Evolutionary conservation across 202 grass and related monocot species (phyloP), one percentile per base, ranked within the genome.

Genomic region (Cymbopogon flexuosus): DNA sequence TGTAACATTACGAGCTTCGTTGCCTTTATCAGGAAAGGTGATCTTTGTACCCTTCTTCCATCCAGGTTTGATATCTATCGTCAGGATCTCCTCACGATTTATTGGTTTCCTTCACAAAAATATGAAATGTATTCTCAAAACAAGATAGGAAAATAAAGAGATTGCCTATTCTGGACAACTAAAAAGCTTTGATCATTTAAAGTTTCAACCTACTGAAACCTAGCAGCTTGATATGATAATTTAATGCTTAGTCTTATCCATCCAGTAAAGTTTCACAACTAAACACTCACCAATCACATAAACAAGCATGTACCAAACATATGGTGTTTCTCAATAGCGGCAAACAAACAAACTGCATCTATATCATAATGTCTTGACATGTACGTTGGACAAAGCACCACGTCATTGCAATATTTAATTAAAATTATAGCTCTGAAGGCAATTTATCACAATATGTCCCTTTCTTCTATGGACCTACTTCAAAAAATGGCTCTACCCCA

Each of bases 21-120:
- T 91, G 69, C 85, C 89, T 83, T 86, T 88, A 69, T 86, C 79
- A n/a, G 70, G 81, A 65, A 94, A 94, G 51, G 86, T 91, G 39
- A 91, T 87, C 70, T 89, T 91, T 51, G 89, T 91, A 39, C 89
- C 89, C 77, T 94, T 94, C 72, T 91, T 94, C 89, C 92, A 91
- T 24, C 89, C 92, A 0, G 92, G 89, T 62, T 87, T 94, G 62
- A 94, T 91, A 64, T 94, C 89, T 47, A 94, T 85, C 2, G 87
- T 87, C 75, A 94, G 67, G 60, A 91, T 85, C 75, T 91, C 92
- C 78, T 94, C 92, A 37, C 77, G 74, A 23, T 10, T 91, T 18
- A 30, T 73, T 0, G 89, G 89, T 80, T 75, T 91, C 77, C 92
- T 94, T 62, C 18, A 88, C 39, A 66, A 78, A 56, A 79, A 61